Evolutionary conservation across 169 alveolate species (phyloP).

Genomic region (Plasmodium billcollinsi): DNA sequence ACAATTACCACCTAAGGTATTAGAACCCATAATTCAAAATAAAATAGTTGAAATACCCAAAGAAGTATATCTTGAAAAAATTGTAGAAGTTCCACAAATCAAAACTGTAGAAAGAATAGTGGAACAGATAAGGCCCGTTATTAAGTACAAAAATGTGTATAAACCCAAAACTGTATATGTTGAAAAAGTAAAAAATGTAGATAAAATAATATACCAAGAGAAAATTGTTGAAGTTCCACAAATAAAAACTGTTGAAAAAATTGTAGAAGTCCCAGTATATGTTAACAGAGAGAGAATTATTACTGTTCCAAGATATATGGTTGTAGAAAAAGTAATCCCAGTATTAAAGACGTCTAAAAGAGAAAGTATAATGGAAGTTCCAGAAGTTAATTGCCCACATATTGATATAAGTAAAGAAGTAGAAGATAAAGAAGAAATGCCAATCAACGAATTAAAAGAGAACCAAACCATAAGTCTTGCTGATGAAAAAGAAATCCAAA

Average conservation of each 20-base stretch:
- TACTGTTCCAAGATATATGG: conserved; percentile 86
- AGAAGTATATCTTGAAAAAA: conserved; percentile 86
- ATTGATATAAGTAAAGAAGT: conserved; percentile 72
- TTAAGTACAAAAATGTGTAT: conserved; percentile 86
- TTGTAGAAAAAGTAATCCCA: conserved; percentile 88
- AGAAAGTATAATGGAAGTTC: conserved; percentile 80
- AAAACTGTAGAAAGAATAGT: conserved; percentile 88
- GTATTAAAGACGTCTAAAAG: conserved; percentile 85
- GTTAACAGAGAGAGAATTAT: conserved; percentile 87
- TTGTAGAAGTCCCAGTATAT: conserved; percentile 88
- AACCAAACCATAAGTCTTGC: conserved; percentile 44
- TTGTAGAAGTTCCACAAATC: conserved; percentile 89
- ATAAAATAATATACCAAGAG: conserved; percentile 85
- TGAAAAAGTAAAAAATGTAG: conserved; percentile 87
- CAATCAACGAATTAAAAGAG: conserved; percentile 42
- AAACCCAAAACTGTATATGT: conserved; percentile 87
- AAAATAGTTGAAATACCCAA: conserved; percentile 86
- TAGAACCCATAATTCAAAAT: conserved; percentile 80
- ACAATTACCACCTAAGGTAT: conserved; percentile 72
- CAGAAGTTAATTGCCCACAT: conserved; percentile 78
- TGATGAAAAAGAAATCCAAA: conserved; percentile 22
- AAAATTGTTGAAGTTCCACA: conserved; percentile 90
- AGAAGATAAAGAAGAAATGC: conserved; percentile 75
- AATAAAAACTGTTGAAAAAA: conserved; percentile 86
- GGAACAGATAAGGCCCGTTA: conserved; percentile 86